Conservation (phyloP, 2,329 filamentous ascomycete genomes). For the Talaromyces islandicus region DNA sequence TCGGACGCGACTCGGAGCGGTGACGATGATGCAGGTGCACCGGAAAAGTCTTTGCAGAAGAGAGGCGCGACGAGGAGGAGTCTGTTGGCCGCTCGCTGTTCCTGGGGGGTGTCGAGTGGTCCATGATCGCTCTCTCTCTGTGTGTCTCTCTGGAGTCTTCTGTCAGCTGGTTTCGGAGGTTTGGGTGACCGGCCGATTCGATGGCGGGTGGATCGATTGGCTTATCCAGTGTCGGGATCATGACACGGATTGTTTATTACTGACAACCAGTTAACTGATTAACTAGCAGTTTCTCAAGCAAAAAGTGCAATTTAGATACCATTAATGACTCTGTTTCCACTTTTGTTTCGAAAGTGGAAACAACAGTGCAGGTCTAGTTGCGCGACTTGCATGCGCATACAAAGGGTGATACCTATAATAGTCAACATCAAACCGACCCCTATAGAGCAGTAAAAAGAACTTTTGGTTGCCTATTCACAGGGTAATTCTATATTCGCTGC, state of each 20-base stretch:
- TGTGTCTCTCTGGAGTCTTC: no score
- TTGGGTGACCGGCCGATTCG: neutral
- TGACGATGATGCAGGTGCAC: constrained; percentile 9
- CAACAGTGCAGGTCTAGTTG: neutral
- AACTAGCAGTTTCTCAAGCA: neutral
- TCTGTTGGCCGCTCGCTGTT: neutral
- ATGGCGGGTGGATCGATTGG: neutral
- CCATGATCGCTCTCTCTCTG: no score
- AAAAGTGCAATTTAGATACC: neutral
- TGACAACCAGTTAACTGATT: neutral
- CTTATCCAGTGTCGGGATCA: neutral
- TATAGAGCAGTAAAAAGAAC: neutral
- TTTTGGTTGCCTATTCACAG: neutral
- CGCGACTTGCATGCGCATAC: neutral
- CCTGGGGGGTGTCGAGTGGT: neutral
- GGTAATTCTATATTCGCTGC: no score
- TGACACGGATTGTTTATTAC: no score
- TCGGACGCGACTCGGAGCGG: constrained; percentile 9
- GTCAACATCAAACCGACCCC: neutral
- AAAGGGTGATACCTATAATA: neutral
- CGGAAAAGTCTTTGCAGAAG: constrained; percentile 6
- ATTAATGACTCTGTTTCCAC: neutral
- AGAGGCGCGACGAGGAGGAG: neutral
- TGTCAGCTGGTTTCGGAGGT: neutral
- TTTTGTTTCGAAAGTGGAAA: neutral